Base-by-base conservation (phyloP, 139 green algal species). In the Diplosphaera chodatii region DNA sequence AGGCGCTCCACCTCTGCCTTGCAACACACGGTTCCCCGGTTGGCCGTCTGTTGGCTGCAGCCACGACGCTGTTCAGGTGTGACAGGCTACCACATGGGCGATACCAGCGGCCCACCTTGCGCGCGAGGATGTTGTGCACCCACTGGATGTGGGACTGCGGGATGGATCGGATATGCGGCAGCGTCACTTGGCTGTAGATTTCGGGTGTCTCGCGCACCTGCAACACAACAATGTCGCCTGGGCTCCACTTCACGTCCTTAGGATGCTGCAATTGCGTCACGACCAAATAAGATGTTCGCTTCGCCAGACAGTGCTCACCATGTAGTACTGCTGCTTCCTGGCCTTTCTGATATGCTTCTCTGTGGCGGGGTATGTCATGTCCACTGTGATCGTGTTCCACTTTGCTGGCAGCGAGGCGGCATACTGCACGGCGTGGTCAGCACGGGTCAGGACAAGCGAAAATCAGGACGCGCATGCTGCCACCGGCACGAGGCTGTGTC, bases 111-210 rank as follows among this genome's bases (percentile, higher is more conserved):
- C 67, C 32, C 32, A 80, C 82, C 78, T 79, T 86, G 64, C 81
- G 84, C 8, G 85, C 80, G 0, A 90, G 78, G 30, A 90, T 82
- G 69, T 90, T 90, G 69, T 86, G 83, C 37, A 90, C 82, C 84
- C 84, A 90, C 22, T 74, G 34, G 22, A 81, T 72, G 1, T 69
- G 64, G 0, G 59, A 62, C 15, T 70, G 32, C 13, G 77, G 73
- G n/a, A 83, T 70, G 1, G 75, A 66, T n/a, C 75, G 31, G 27
- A 88, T 86, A 73, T 79, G 79, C 32, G 83, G 83, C 78, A 77
- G 68, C 6, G 74, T 74, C 4, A 79, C 66, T 22, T 30, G 6
- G 2, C 40, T 28, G 65, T 86, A 88, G 55, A 82, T 27, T 27
- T 77, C 78, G 18, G 78, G 75, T 10, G 80, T 85, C 73, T 88